Conservation (phyloP, 495 filamentous ascomycete genomes). For the Penicillium dipodomyicola region DNA sequence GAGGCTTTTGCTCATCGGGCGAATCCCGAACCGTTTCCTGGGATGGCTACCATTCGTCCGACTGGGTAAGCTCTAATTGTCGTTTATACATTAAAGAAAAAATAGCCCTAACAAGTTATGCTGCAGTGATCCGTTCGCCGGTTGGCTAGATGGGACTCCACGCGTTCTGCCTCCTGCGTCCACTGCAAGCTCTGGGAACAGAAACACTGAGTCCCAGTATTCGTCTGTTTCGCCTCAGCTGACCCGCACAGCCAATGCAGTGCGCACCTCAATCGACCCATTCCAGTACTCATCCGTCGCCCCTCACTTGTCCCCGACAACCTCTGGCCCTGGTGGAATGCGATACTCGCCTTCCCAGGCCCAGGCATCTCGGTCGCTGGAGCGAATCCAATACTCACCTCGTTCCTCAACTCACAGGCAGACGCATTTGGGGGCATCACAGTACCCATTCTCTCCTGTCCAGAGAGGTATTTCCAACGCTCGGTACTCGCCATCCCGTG, state of each 20-base stretch:
- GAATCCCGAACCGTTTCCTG: neutral
- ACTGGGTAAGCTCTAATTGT: neutral
- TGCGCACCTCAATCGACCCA: neutral
- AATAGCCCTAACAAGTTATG: neutral
- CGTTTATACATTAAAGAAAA: neutral
- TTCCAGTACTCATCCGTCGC: neutral
- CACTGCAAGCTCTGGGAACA: neutral
- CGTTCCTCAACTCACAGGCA: neutral
- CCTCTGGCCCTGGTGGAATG: neutral
- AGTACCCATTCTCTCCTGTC: neutral
- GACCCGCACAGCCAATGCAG: too few species aligned
- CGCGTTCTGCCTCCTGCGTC: neutral
- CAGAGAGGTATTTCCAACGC: neutral
- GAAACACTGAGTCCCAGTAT: neutral
- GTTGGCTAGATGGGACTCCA: neutral
- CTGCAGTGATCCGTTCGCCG: neutral
- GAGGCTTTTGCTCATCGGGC: neutral
- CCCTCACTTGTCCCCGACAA: neutral
- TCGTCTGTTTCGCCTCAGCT: neutral
- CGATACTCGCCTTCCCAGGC: neutral
- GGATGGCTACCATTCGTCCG: neutral
- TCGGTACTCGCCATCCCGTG: conserved; percentile 3
- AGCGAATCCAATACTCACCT: neutral
- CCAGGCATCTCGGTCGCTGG: neutral
- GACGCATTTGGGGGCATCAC: neutral